Conservation (phyloP, 768 basidiomycete genomes). For the Tylopilus sp. region DNA sequence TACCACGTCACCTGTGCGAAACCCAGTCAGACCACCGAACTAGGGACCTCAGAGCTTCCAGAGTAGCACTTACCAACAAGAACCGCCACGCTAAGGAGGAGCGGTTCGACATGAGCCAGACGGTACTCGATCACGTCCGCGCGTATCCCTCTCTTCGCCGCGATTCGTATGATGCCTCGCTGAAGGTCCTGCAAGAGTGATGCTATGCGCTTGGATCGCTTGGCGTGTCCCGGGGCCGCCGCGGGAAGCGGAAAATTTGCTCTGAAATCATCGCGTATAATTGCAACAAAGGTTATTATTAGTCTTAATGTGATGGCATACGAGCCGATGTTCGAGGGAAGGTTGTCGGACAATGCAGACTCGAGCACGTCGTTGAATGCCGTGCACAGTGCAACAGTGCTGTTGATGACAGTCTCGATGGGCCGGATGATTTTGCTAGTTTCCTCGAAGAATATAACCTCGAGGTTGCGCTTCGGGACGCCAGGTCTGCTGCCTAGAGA, state of each 20-base stretch:
- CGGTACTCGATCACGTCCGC: conserved; percentile 1
- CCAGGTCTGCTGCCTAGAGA: not conserved
- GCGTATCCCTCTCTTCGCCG: not conserved
- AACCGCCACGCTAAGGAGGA: conserved; percentile 1
- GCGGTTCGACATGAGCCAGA: not conserved
- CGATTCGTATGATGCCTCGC: not conserved
- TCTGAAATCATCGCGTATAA: conserved; percentile 2
- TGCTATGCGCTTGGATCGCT: not conserved
- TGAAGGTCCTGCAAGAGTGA: not conserved
- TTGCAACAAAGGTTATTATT: not conserved
- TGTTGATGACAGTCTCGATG: conserved; percentile 5
- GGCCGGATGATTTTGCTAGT: not conserved
- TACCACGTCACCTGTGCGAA: conserved; percentile 8
- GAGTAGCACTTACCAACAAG: conserved; percentile 9
- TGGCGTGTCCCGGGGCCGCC: conserved; percentile 10
- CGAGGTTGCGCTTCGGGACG: not conserved
- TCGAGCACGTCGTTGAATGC: not conserved
- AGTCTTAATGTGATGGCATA: not conserved
- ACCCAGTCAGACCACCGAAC: not conserved
- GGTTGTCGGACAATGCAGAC: not conserved
- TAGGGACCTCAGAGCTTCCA: not conserved
- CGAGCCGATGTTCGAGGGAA: not conserved
- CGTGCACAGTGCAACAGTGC: not conserved
- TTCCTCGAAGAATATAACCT: conserved; percentile 3
- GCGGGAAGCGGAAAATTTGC: conserved; percentile 5